Conservation (phyloP, 2,329 filamentous ascomycete genomes). For the Colletotrichum filicis region DNA sequence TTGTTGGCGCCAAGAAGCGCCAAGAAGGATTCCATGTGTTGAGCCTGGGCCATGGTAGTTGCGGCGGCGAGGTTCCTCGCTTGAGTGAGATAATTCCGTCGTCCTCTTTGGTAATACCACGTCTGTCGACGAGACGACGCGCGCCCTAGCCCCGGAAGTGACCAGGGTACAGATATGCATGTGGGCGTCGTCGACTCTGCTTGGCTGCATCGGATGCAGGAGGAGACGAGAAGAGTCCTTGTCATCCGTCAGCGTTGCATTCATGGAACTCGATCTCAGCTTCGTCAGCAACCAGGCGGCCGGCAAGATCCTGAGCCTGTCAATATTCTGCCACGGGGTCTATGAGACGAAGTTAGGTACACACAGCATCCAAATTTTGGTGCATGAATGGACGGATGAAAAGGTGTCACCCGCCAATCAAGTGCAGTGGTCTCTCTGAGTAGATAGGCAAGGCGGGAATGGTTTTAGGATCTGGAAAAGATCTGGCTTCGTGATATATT, state of each 20-base stretch:
- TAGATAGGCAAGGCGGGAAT: background rate
- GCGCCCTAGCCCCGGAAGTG: background rate
- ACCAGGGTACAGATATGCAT: background rate
- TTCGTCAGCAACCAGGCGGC: slow-evolving; percentile 16
- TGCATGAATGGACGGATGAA: background rate
- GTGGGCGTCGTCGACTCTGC: background rate
- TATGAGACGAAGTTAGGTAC: background rate
- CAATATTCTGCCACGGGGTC: background rate
- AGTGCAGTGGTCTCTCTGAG: background rate
- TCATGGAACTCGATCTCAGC: background rate
- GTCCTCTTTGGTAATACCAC: background rate
- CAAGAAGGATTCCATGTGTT: slow-evolving; percentile 17
- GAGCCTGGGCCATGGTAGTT: slow-evolving; percentile 13
- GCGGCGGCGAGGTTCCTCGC: background rate
- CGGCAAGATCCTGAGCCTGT: slow-evolving; percentile 18
- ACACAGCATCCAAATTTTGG: background rate
- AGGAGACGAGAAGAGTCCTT: slow-evolving; percentile 7
- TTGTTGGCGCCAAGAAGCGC: slow-evolving; percentile 16
- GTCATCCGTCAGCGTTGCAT: slow-evolving; percentile 25
- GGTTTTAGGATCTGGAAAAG: background rate
- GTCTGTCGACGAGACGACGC: background rate
- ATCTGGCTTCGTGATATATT: background rate
- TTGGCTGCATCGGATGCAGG: slow-evolving; percentile 10
- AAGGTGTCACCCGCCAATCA: background rate
- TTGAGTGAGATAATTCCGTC: background rate